These are phyloP conservation scores for Cladosporium austrohemisphaericum DNA, from an alignment of 2,329 filamentous ascomycete genomes.

Conservation along the genomic window DNA sequence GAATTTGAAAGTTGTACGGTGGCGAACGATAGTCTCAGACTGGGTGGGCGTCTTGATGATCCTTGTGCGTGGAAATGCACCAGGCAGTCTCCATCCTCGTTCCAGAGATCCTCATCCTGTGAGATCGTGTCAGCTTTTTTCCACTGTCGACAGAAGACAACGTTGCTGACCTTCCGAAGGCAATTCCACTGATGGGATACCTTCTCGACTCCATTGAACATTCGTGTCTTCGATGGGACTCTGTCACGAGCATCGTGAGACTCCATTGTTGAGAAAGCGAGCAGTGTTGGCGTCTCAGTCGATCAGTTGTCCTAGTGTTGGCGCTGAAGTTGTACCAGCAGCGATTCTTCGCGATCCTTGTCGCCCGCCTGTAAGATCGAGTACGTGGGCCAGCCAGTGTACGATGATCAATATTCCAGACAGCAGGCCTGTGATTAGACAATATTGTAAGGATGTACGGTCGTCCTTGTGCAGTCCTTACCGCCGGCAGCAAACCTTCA, in stretches of 20 bases:
- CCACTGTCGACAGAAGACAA: neutral
- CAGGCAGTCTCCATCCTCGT: conserved; percentile 63
- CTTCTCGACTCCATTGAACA: conserved; percentile 8
- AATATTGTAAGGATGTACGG: neutral
- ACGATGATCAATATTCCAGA: neutral
- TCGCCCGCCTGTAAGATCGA: too few species aligned
- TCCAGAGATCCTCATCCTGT: conserved; percentile 71
- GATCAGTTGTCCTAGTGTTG: too few species aligned
- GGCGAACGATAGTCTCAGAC: conserved; percentile 62
- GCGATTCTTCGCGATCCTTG: too few species aligned
- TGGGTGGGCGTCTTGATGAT: conserved; percentile 61
- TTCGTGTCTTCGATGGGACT: neutral
- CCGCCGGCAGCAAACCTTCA: neutral
- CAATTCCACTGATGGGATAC: conserved; percentile 19
- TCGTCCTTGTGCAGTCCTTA: neutral
- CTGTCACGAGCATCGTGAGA: neutral
- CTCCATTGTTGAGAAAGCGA: neutral
- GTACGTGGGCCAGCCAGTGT: conserved; percentile 11
- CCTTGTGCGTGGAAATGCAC: conserved; percentile 66
- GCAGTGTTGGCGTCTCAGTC: too few species aligned
- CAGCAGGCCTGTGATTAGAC: neutral
- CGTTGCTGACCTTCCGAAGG: conserved; percentile 19
- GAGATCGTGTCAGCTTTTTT: neutral
- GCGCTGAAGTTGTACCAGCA: too few species aligned
- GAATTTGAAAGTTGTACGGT: conserved; percentile 57